A percentile compares a stretch with the other conserved stretches of the same genome.
Evolutionary conservation across 78 protist genomes (phyloP).

Genomic region (Dictyostelium firmibasis): DNA sequence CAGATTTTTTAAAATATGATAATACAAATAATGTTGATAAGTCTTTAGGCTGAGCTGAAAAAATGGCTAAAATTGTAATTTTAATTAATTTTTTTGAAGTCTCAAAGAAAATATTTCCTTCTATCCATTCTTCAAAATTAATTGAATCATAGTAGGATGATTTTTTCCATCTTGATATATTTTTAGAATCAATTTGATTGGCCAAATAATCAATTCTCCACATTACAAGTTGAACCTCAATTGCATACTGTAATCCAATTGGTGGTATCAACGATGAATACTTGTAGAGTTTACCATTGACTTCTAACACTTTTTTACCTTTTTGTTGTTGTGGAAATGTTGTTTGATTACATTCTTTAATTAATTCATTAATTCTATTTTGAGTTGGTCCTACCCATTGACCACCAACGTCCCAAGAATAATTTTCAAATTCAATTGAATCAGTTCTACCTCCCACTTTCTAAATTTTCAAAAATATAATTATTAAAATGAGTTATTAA

Average conservation of each 20-base stretch:
- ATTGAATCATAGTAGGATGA: slow-evolving; percentile 6
- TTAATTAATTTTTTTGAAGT: slow-evolving; percentile 17
- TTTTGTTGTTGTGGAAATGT: slow-evolving; percentile 56
- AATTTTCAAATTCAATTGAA: background rate
- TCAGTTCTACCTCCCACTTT: slow-evolving; percentile 56
- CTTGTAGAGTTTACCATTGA: background rate
- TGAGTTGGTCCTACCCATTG: slow-evolving; percentile 68
- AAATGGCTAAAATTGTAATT: background rate
- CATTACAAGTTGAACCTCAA: background rate
- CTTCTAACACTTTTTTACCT: slow-evolving; percentile 42
- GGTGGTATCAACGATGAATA: background rate
- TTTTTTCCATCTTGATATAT: background rate
- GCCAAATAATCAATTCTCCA: background rate
- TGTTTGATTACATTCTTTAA: background rate
- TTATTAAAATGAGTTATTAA: too few species aligned
- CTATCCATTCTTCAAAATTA: slow-evolving; percentile 10
- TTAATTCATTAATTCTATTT: background rate
- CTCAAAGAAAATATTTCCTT: background rate
- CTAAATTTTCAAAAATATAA: background rate
- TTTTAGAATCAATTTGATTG: background rate
- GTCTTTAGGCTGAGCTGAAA: slow-evolving; percentile 5
- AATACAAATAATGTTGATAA: slow-evolving; percentile 12
- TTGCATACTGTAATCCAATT: background rate
- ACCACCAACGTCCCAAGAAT: slow-evolving; percentile 63
- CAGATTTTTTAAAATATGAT: slow-evolving; percentile 5